phyloP scores from a whole-genome alignment of 257 asterid genomes.

The Salvia rosmarinus region DNA sequence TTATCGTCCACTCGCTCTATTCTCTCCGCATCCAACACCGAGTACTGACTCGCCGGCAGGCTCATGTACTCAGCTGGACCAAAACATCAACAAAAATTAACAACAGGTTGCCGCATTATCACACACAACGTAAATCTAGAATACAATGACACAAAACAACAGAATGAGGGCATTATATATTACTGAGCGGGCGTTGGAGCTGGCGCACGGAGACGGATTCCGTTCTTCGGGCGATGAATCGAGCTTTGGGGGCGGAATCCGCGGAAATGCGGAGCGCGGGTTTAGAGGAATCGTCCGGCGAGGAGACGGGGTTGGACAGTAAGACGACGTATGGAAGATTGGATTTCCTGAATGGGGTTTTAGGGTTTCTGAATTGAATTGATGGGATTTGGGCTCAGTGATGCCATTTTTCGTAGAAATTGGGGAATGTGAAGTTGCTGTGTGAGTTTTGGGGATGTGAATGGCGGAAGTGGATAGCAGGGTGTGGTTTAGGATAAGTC shows the following conservation, averaged over 20 bases:
- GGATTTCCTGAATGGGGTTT: conserved; percentile 30
- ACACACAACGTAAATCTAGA: not conserved
- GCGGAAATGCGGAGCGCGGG: conserved; percentile 59
- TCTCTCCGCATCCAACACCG: conserved; percentile 97
- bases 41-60: conserved; percentile 97
- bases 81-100: not conserved
- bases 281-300: conserved; percentile 54
- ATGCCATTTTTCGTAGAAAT: conserved; percentile 47
- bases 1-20: conserved; percentile 88
- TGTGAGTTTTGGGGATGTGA: conserved; percentile 5
- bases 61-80: conserved; percentile 85
- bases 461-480: conserved; percentile 32
- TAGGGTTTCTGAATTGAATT: conserved; percentile 51
- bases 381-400: conserved; percentile 50
- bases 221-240: conserved; percentile 69
- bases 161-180: not conserved
- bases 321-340: conserved; percentile 31
- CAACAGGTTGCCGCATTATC: not conserved
- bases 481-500: conserved; percentile 45
- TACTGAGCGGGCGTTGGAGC: conserved; percentile 82
- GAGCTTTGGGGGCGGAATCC: conserved; percentile 70
- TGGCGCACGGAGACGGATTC: conserved; percentile 67
- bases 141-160: not conserved
- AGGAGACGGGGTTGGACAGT: conserved; percentile 46
- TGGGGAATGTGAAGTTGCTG: conserved; percentile 5